phyloP scores from a whole-genome alignment of 176 grass and related monocot species.

The Eremochloa ophiuroides region DNA sequence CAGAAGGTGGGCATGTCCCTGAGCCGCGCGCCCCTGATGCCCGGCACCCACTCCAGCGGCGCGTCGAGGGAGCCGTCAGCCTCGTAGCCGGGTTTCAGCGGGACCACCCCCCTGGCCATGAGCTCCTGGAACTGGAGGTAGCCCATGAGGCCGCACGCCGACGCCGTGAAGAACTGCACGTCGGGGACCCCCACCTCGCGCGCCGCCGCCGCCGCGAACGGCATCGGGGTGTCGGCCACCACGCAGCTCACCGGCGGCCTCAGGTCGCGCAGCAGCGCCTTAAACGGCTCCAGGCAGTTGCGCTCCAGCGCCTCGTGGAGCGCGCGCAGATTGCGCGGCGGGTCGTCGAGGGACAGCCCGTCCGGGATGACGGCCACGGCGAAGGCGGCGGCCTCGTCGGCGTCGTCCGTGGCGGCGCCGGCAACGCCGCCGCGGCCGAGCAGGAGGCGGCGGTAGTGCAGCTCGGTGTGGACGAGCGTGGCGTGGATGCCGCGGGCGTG shows the following conservation, averaged over 20 bases:
- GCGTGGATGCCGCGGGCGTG: conserved; percentile 3
- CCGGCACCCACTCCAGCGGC: conserved; percentile 36
- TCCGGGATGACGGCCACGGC: conserved; percentile 33
- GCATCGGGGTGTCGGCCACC: conserved; percentile 35
- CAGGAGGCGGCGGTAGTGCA: conserved; percentile 12
- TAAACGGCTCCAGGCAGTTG: conserved; percentile 34
- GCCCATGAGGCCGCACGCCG: conserved; percentile 22
- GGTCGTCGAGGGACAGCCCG: conserved; percentile 6
- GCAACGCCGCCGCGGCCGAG: too few relatives aligned
- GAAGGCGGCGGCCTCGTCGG: neutral
- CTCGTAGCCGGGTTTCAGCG: neutral
- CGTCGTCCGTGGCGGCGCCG: neutral
- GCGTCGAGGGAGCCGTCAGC: conserved; percentile 37
- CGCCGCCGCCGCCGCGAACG: conserved; percentile 26
- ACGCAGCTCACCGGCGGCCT: conserved; percentile 17
- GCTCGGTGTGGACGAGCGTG: conserved; percentile 13
- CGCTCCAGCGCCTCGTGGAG: neutral
- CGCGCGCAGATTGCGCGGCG: neutral
- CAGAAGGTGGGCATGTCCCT: conserved; percentile 39
- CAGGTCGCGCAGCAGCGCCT: neutral
- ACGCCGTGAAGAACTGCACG: conserved; percentile 47
- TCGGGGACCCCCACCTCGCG: conserved; percentile 31
- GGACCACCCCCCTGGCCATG: conserved; percentile 2
- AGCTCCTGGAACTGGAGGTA: conserved; percentile 32
- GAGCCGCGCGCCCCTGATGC: conserved; percentile 36